Conservation (phyloP, 202 grass and related monocot species). For the Alloteropsis angusta region DNA sequence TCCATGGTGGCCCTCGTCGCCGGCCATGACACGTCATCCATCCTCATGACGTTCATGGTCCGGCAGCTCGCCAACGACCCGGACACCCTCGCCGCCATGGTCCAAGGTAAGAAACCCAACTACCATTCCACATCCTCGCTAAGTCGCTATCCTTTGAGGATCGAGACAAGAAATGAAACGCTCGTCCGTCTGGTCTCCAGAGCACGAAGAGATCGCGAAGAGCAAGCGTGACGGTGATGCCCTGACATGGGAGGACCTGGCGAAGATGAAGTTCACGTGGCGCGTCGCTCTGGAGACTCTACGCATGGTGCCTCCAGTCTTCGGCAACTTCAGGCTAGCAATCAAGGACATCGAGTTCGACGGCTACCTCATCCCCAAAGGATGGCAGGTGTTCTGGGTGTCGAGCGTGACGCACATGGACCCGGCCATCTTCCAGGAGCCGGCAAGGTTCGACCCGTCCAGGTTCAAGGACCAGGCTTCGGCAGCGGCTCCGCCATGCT, state of each 20-base stretch:
- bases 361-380: slow-evolving; percentile 29
- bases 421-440: slow-evolving; percentile 24
- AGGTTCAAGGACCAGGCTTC: not conserved
- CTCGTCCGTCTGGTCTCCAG: too few relatives aligned
- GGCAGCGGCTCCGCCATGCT: not conserved
- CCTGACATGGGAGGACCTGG: slow-evolving; percentile 24
- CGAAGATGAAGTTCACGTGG: slow-evolving; percentile 35
- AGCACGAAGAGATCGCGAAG: slow-evolving; percentile 27
- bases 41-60: slow-evolving; percentile 48
- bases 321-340: slow-evolving; percentile 24
- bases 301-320: slow-evolving; percentile 3
- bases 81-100: slow-evolving; percentile 14
- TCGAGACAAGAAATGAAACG: too few relatives aligned
- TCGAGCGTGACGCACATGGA: slow-evolving; percentile 35
- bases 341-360: slow-evolving; percentile 24
- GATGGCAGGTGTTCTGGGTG: slow-evolving; percentile 50
- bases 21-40: slow-evolving; percentile 40
- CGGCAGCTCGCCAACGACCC: slow-evolving; percentile 43
- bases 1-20: slow-evolving; percentile 16
- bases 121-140: too few relatives aligned
- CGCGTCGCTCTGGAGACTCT: slow-evolving; percentile 22
- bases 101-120: slow-evolving; percentile 20
- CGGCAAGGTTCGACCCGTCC: slow-evolving; percentile 30
- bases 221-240: slow-evolving; percentile 13
- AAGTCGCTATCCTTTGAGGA: too few relatives aligned